Evolutionary conservation across 257 asterid genomes (phyloP), one percentile per base, ranked within the genome.

Genomic region (Penstemon newberryi): DNA sequence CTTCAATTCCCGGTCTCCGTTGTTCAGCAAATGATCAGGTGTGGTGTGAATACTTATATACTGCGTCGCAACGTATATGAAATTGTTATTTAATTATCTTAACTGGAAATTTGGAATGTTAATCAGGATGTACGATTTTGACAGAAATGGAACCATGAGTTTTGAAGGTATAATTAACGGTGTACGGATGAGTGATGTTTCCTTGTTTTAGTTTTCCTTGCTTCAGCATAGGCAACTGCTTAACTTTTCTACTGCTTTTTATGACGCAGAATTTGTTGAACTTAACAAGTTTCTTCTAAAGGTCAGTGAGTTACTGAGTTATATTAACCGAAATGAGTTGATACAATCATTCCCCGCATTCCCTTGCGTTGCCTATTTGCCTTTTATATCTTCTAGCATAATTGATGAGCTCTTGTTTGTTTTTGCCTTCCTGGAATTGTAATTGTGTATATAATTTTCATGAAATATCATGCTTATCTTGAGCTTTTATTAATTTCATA

Each of bases 1-100:
- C 84, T 89, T 42, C 80, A 83, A 55, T 87, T 89, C 71, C 53
- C 95, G 3, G 63, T 83, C 56, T 77, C 96, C 47, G 84, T 89
- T 73, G 96, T 89, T 74, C 92, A 85, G 74, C 95, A 89, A 81
- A 89, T 89, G 96, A 84, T 89, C 83, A 89, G 96, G 96, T 86
- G 53, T 42, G 70, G 4, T 56, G 13, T 58, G 57, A 7, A 49
- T 62, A 36, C 42, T 42, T 25, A 54, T 10, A 5, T n/a, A 38
- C 5, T 41, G 11, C 10, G 52, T 41, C 5, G 11, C 56, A 15
- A 39, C 5, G n/a, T 53, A 18, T 65, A 15, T 65, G 69, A 54
- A 64, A 63, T 49, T 55, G 75, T 50, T 43, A 13, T 7, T 73
- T 40, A 2, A 19, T 65, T 75, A 67, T 60, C 33, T 1, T 25